Conservation (phyloP, 1,284 basidiomycete genomes). For the Inonotus obliquus region DNA sequence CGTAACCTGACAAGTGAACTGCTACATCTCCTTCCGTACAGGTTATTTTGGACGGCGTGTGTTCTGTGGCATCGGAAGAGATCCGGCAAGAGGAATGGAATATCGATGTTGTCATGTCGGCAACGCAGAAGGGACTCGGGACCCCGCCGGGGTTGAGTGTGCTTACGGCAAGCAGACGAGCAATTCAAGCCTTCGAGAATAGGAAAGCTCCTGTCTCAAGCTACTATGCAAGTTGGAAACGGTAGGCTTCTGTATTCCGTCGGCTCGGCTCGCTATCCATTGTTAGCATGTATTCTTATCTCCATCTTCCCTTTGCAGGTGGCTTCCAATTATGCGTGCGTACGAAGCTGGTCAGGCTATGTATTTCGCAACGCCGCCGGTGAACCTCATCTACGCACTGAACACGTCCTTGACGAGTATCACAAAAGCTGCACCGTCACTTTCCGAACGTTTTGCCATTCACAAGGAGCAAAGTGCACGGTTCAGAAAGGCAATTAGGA, state of each 20-base stretch:
- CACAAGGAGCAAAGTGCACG: constrained; percentile 74
- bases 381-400: constrained; percentile 92
- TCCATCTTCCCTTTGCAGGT: constrained; percentile 38
- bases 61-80: constrained; percentile 94
- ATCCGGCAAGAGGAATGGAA: constrained; percentile 94
- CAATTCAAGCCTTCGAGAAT: constrained; percentile 65
- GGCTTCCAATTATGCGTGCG: constrained; percentile 91
- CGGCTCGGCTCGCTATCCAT: no score
- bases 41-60: constrained; percentile 90
- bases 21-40: constrained; percentile 23
- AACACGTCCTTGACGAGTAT: constrained; percentile 78
- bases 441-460: constrained; percentile 76
- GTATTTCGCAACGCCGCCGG: constrained; percentile 95
- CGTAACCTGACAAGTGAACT: neutral
- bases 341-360: constrained; percentile 73
- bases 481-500: constrained; percentile 67
- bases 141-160: constrained; percentile 94
- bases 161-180: constrained; percentile 76
- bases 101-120: constrained; percentile 86
- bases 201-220: constrained; percentile 69
- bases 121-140: constrained; percentile 94
- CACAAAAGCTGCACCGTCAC: constrained; percentile 49
- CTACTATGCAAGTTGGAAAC: constrained; percentile 91
- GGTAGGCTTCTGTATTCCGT: constrained; percentile 34
- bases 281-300: neutral